Base-by-base conservation (phyloP, 345 rosid genomes). In the Boechera divaricarpa region DNA sequence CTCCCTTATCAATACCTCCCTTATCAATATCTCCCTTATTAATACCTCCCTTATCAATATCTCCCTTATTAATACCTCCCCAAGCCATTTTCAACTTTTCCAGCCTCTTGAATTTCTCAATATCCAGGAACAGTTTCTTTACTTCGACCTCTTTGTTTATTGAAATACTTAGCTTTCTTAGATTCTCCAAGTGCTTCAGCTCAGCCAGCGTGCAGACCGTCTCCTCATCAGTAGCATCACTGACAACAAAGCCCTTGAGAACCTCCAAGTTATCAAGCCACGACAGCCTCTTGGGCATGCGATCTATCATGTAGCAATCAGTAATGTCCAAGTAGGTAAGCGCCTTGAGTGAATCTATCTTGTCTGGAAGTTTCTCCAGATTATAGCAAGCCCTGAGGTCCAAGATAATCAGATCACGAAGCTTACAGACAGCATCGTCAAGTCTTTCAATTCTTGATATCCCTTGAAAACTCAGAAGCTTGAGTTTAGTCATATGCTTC, bases 221-320 rank as follows among this genome's bases (percentile, higher is more conserved):
- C 35, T 65, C 76, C 0, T 47, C 65, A 7, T 38, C 80, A 29
- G 15, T 39, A 51, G 69, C 81, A 54, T 82, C 71, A 61, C 84
- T 81, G 2, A 88, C 63, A 12, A 86, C 85, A 80, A 90, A 88
- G n/a, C 96, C 93, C 42, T 90, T 85, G 4, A 90, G 84, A 38
- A 90, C 91, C 84, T 74, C 67, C 59, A 88, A 86, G 9, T 82
- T 29, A 0, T 69, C 7, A 15, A 90, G 87, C 53, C 70, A 56
- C 1, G 75, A 53, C 29, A 90, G 13, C 47, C 76, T 67, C 77
- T 77, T 81, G 28, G 96, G 93, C 64, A 90, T 81, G 16, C 55
- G 54, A 12, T 83, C 90, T 7, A 88, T 65, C 81, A 83, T 64
- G 76, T 80, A 79, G 76, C 95, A 90, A 51, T 85, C 88, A 0